Evolutionary conservation across 2,329 filamentous ascomycete species (phyloP).

Genomic region (Diaporthe batatas): DNA sequence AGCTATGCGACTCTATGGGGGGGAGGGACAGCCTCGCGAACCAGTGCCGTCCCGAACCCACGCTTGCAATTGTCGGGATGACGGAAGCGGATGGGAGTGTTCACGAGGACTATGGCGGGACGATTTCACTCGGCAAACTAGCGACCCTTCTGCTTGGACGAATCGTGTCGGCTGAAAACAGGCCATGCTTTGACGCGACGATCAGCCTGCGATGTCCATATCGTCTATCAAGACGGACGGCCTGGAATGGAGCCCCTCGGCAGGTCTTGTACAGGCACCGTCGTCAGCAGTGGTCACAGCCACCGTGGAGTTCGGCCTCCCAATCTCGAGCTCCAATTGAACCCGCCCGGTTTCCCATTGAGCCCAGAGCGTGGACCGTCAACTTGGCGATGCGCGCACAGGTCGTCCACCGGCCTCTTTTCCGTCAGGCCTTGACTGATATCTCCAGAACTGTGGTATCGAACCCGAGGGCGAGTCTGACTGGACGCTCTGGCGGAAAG

Average conservation of each 20-base stretch:
- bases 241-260: neutral
- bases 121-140: too few relatives aligned
- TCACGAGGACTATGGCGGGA: neutral
- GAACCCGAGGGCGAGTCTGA: neutral
- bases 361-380: neutral
- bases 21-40: too few relatives aligned
- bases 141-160: too few relatives aligned
- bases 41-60: neutral
- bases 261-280: too few relatives aligned
- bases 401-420: neutral
- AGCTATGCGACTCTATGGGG: neutral
- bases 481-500: neutral
- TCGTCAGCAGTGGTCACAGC: neutral
- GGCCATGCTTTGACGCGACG: neutral
- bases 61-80: neutral
- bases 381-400: neutral
- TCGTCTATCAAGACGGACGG: neutral
- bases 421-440: neutral
- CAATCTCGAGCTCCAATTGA: neutral
- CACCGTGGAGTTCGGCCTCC: neutral
- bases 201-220: neutral
- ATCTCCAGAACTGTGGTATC: neutral
- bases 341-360: neutral
- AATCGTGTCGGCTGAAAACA: too few relatives aligned
- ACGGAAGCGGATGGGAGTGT: neutral